Conservation (phyloP, 2,329 filamentous ascomycete species). For the Macroventuria anomochaeta region DNA sequence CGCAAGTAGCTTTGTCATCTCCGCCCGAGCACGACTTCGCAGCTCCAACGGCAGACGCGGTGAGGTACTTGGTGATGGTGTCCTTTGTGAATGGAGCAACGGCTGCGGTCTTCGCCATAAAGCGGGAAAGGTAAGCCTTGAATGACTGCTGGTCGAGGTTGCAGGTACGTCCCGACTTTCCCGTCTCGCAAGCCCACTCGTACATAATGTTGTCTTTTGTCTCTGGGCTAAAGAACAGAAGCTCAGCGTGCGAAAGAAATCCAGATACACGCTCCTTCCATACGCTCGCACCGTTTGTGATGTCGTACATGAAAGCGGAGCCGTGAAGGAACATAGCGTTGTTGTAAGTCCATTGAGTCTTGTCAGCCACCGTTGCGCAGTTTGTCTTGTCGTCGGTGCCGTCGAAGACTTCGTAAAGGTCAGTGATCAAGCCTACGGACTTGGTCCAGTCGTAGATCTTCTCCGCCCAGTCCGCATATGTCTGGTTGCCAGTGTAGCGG, state of each 20-base stretch:
- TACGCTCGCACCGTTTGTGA: slow-evolving; percentile 49
- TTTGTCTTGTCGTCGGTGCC: slow-evolving; percentile 60
- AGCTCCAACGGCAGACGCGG: slow-evolving; percentile 51
- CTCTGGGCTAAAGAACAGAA: slow-evolving; percentile 61
- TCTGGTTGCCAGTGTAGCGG: slow-evolving; percentile 68
- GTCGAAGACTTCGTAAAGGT: slow-evolving; percentile 61
- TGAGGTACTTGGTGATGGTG: slow-evolving; percentile 49
- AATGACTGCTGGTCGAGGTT: slow-evolving; percentile 75
- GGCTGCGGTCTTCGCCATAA: slow-evolving; percentile 57
- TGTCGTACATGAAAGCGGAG: slow-evolving; percentile 64
- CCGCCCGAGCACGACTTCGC: slow-evolving; percentile 54
- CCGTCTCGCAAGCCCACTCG: slow-evolving; percentile 71
- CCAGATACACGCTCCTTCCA: slow-evolving; percentile 68
- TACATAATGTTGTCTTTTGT: slow-evolving; percentile 64
- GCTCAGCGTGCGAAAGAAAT: slow-evolving; percentile 58
- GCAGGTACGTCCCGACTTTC: slow-evolving; percentile 57
- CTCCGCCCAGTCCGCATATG: slow-evolving; percentile 66
- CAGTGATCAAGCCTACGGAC: slow-evolving; percentile 58
- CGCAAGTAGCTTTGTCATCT: slow-evolving; percentile 50
- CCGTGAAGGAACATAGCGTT: slow-evolving; percentile 62
- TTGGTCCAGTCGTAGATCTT: slow-evolving; percentile 67
- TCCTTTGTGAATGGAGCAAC: slow-evolving; percentile 53
- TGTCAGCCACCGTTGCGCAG: slow-evolving; percentile 57
- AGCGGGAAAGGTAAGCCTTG: slow-evolving; percentile 77
- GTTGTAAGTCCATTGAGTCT: slow-evolving; percentile 65